Evolutionary conservation across 345 rosid species (phyloP), one percentile per base, ranked within the genome.

Genomic region (Linum lewisii): DNA sequence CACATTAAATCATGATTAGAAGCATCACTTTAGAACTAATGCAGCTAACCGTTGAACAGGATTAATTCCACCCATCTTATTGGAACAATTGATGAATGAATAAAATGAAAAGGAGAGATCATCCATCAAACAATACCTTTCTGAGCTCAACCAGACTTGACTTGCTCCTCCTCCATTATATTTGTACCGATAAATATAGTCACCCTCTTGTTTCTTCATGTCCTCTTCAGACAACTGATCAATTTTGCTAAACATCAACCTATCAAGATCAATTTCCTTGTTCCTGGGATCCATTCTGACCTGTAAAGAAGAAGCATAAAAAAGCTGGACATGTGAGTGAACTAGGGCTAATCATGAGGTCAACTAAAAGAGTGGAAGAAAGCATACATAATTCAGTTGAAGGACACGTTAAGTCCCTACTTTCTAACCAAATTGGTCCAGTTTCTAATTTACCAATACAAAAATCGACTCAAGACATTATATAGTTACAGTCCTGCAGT

Each of bases 151-250:
- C 99, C 99, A 94, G 72, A 86, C 97, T 84, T 94, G 99, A 73
- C 97, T 77, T 57, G 99, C 96, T 71, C 97, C 99, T 55, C 99
- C 99, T 44, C 96, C 96, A 79, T 87, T 84, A 78, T 94, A 94
- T 59, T 85, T 83, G 75, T 94, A 94, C 53, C 88, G 92, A 73
- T 94, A 94, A 67, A 94, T 77, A 71, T 94, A 94, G 63, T 76
- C 95, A 47, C 90, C 97, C 73, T 90, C 97, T 80, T 94, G 99
- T 70, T 86, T 87, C 64, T 70, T 80, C 84, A 78, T 72, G 38
- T 87, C 97, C 69, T 87, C 97, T 18, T 85, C 90, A 63, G 78
- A 78, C 65, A 90, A 75, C 29, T 62, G 85, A 62, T 74, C 59
- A 53, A 87, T 72, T 74, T 72, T 77, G 44, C 79, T 72, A 80